Conservation (phyloP, 805 yeast species). For the Gaillardinia entomophila region DNA sequence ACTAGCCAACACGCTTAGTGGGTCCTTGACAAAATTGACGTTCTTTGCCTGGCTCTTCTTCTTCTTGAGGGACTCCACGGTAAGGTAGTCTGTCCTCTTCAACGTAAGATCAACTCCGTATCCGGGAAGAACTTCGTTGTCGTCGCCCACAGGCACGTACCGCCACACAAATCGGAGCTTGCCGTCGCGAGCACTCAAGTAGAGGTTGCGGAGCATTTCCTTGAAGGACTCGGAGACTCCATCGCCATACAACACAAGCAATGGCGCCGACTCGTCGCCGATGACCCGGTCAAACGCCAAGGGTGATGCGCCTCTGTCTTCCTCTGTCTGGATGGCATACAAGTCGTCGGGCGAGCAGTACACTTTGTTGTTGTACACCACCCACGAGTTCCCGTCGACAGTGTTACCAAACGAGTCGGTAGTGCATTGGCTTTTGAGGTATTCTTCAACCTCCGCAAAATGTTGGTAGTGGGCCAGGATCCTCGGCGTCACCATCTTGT, state of each 20-base stretch:
- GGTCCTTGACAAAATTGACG: too few species aligned
- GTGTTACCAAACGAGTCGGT: constrained; percentile 29
- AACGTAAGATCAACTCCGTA: constrained; percentile 63
- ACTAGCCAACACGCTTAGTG: too few species aligned
- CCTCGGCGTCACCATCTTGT: constrained; percentile 52
- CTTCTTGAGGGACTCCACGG: constrained; percentile 39
- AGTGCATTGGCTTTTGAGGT: constrained; percentile 18
- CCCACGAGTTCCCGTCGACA: constrained; percentile 37
- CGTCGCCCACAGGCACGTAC: constrained; percentile 40
- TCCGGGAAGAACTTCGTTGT: constrained; percentile 40
- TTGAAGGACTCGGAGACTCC: constrained; percentile 44
- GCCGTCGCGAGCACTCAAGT: constrained; percentile 53
- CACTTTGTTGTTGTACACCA: constrained; percentile 44
- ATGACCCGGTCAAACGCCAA: constrained; percentile 59
- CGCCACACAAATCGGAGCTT: constrained; percentile 75
- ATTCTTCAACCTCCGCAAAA: constrained; percentile 33
- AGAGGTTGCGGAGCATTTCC: constrained; percentile 53
- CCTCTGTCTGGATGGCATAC: constrained; percentile 66
- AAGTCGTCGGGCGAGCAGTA: constrained; percentile 69
- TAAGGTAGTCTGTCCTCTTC: constrained; percentile 63
- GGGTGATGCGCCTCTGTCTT: constrained; percentile 15
- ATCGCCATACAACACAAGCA: constrained; percentile 65
- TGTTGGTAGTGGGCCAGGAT: constrained; percentile 58
- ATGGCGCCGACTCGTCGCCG: constrained; percentile 49
- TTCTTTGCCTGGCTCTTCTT: constrained; percentile 10